phyloP scores from a whole-genome alignment of 352 stramenopile species.

The Saprolegnia parasitica region DNA sequence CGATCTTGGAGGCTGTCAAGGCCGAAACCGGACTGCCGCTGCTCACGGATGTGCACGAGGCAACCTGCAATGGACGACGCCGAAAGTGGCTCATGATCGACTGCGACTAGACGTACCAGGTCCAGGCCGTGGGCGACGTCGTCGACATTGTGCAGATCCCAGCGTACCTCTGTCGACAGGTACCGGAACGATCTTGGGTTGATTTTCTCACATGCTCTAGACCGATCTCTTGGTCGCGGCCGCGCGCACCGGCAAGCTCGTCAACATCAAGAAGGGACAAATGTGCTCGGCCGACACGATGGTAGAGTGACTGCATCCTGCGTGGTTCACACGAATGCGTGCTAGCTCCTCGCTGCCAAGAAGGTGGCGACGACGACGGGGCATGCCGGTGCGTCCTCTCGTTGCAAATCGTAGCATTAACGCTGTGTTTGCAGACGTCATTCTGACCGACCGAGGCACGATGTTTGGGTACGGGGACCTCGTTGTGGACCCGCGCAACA shows the following conservation, averaged over 20 bases:
- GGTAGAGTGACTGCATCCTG: conserved; percentile 33
- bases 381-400: conserved; percentile 40
- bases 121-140: conserved; percentile 54
- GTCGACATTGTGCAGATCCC: conserved; percentile 85
- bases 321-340: neutral
- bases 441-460: conserved; percentile 80
- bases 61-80: neutral
- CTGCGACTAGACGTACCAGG: conserved; percentile 57
- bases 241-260: conserved; percentile 61
- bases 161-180: conserved; percentile 79
- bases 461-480: conserved; percentile 88
- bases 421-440: conserved; percentile 41
- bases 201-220: conserved; percentile 26
- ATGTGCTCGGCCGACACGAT: conserved; percentile 84
- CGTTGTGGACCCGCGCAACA: conserved; percentile 77
- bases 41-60: conserved; percentile 78
- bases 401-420: too few species aligned
- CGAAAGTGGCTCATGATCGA: neutral
- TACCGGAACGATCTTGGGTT: neutral
- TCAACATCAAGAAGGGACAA: conserved; percentile 88
- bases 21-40: conserved; percentile 62
- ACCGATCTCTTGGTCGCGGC: conserved; percentile 80
- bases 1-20: conserved; percentile 72
- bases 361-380: conserved; percentile 59
- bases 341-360: conserved; percentile 65